These are phyloP conservation scores for Suhomyces bokatorum DNA, from an alignment of 1,139 yeast species.

Conservation along the genomic window DNA sequence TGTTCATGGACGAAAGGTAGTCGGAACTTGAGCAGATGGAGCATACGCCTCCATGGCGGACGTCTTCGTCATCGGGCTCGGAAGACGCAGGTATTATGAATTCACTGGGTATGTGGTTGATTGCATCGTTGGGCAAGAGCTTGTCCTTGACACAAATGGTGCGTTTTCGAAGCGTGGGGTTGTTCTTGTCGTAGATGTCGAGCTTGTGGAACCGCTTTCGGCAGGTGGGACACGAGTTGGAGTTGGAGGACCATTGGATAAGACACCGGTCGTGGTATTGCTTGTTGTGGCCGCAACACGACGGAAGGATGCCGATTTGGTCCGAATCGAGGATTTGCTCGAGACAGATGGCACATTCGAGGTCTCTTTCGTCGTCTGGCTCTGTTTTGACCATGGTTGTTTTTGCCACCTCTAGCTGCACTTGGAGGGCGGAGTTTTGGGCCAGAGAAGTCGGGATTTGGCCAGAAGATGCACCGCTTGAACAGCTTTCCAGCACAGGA, in stretches of 20 bases:
- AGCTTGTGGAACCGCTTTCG: conserved; percentile 37
- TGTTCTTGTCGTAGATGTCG: conserved; percentile 18
- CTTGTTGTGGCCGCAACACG: conserved; percentile 37
- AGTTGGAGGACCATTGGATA: conserved; percentile 46
- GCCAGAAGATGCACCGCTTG: too few species aligned
- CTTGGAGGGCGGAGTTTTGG: neutral
- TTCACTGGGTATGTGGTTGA: conserved; percentile 42
- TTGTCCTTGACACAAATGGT: conserved; percentile 31
- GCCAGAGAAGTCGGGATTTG: neutral
- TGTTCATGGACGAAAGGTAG: conserved; percentile 23
- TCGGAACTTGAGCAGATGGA: conserved; percentile 42
- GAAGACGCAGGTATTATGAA: conserved; percentile 29
- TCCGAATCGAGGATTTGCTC: conserved; percentile 31
- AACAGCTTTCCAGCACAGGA: neutral
- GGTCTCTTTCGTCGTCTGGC: conserved; percentile 14
- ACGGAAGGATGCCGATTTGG: conserved; percentile 36
- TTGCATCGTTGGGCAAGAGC: conserved; percentile 36
- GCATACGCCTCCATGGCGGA: conserved; percentile 25
- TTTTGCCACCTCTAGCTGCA: conserved; percentile 3
- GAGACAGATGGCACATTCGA: conserved; percentile 53
- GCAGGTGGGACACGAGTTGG: conserved; percentile 57
- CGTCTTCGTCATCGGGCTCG: conserved; percentile 2
- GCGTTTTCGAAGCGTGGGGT: conserved; percentile 7
- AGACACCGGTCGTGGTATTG: conserved; percentile 50
- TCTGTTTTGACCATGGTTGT: neutral